Percentiles rank a stretch among this genome's conserved stretches.
These are phyloP conservation scores for Ustulina deusta DNA, from an alignment of 2,329 filamentous ascomycete species.

Conservation along the genomic window DNA sequence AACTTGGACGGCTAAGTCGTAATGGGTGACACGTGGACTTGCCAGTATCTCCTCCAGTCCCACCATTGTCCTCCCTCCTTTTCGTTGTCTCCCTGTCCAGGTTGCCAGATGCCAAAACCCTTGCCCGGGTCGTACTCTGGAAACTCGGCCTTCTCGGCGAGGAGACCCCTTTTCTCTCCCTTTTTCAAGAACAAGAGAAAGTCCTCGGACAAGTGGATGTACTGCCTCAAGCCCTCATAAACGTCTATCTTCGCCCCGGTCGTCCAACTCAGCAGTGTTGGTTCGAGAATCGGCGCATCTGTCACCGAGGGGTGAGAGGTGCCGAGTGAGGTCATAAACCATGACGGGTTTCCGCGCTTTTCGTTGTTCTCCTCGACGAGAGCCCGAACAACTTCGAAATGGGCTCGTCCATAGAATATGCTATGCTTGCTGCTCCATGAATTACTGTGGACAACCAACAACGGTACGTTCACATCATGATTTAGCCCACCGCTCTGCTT, in stretches of 20 bases:
- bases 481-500: conserved; percentile 73
- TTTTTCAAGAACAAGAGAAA: conserved; percentile 64
- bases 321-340: conserved; percentile 67
- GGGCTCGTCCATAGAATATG: conserved; percentile 71
- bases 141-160: conserved; percentile 61
- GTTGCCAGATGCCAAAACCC: conserved; percentile 52
- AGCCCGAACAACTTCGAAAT: conserved; percentile 72
- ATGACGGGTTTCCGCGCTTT: conserved; percentile 57
- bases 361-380: conserved; percentile 62
- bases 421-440: conserved; percentile 70
- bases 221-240: conserved; percentile 67
- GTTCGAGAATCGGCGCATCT: conserved; percentile 74
- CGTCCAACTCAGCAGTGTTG: conserved; percentile 69
- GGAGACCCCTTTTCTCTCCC: conserved; percentile 59
- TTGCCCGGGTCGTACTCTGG: conserved; percentile 55
- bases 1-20: neutral
- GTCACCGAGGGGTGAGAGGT: conserved; percentile 74
- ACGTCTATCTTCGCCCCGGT: conserved; percentile 71
- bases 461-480: conserved; percentile 66
- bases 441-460: conserved; percentile 72
- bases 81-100: conserved; percentile 48
- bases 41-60: conserved; percentile 56
- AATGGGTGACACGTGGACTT: conserved; percentile 48
- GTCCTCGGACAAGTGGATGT: conserved; percentile 68
- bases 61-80: conserved; percentile 51